These are phyloP conservation scores for Russula dissimulans DNA, from an alignment of 768 basidiomycete genomes.

Conservation along the genomic window DNA sequence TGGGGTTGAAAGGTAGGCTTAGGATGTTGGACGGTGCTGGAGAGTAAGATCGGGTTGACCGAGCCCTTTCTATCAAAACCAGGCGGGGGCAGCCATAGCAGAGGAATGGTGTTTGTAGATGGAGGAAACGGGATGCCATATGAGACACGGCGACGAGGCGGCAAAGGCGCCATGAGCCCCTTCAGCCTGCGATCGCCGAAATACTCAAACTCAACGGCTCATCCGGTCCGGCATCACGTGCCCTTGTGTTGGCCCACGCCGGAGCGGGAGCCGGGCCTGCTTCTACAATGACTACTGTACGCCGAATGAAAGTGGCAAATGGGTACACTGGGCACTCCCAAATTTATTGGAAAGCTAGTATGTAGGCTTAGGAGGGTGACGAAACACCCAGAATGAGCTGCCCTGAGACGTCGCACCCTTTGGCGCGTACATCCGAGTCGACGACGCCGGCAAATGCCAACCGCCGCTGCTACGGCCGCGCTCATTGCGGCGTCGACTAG, in stretches of 20 bases:
- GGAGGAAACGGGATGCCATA: conserved; percentile 69
- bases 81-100: conserved; percentile 61
- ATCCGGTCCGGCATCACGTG: no score
- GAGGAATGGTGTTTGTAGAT: conserved; percentile 50
- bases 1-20: not conserved
- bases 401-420: conserved; percentile 7
- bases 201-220: no score
- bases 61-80: conserved; percentile 56
- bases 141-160: conserved; percentile 63
- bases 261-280: no score
- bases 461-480: not conserved
- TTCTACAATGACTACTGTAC: no score
- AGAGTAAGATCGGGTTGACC: conserved; percentile 57
- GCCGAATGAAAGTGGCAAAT: no score
- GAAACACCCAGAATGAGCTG: conserved; percentile 27
- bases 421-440: not conserved
- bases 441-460: not conserved
- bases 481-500: not conserved
- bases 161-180: conserved; percentile 22
- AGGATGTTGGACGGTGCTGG: conserved; percentile 20
- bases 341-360: conserved; percentile 71
- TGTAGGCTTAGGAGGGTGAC: conserved; percentile 63
- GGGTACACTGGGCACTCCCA: conserved; percentile 26
- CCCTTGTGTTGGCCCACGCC: no score
- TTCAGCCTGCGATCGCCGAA: no score